These are phyloP conservation scores for Reticulascus tulasneorum DNA, from an alignment of 2,329 filamentous ascomycete genomes.

Conservation along the genomic window DNA sequence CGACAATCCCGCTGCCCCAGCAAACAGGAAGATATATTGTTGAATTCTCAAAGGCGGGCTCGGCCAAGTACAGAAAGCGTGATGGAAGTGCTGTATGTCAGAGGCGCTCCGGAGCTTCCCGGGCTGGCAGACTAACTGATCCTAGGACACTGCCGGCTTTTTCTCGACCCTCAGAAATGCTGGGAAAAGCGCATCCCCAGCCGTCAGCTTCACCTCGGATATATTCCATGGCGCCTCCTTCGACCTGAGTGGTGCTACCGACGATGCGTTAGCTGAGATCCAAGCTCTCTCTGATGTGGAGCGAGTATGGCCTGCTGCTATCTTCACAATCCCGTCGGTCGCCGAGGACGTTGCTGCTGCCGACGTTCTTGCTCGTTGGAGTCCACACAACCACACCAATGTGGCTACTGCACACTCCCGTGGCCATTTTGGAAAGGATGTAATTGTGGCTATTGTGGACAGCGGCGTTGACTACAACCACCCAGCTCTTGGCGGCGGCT, in stretches of 20 bases:
- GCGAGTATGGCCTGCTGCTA: neutral
- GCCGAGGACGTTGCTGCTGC: neutral
- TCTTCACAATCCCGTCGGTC: neutral
- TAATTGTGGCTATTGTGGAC: constrained; percentile 19
- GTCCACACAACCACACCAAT: constrained; percentile 4
- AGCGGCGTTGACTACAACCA: constrained; percentile 45
- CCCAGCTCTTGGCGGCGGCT: constrained; percentile 48
- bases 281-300: constrained; percentile 5
- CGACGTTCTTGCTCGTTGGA: neutral
- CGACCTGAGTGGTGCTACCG: constrained; percentile 7
- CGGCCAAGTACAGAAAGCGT: neutral
- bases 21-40: too few relatives aligned
- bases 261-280: neutral
- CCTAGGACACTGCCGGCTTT: constrained; percentile 5
- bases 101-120: neutral
- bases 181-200: constrained; percentile 3
- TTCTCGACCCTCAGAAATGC: constrained; percentile 2
- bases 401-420: constrained; percentile 2
- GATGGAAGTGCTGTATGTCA: neutral
- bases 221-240: constrained; percentile 11
- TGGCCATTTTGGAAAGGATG: constrained; percentile 1
- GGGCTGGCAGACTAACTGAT: too few relatives aligned
- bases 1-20: too few relatives aligned
- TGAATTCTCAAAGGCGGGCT: neutral
- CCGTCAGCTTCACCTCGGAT: constrained; percentile 8